Conservation (phyloP, 2,329 filamentous ascomycete species). For the Diaporthe nobilis region DNA sequence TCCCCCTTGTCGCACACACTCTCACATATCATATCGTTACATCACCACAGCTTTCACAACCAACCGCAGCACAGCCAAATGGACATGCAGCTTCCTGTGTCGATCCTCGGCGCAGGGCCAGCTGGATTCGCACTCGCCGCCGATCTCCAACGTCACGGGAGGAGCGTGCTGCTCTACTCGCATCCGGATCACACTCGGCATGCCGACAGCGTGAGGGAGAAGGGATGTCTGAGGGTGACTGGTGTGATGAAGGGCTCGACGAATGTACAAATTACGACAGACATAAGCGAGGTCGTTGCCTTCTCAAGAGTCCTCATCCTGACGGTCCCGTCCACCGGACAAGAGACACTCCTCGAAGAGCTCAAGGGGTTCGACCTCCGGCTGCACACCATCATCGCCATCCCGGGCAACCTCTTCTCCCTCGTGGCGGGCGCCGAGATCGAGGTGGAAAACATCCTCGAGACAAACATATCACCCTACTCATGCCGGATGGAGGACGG, state of each 20-base stretch:
- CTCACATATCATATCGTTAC: background rate
- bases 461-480: constrained; percentile 47
- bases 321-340: constrained; percentile 44
- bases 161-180: constrained; percentile 44
- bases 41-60: background rate
- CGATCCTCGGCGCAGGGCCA: constrained; percentile 44
- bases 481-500: constrained; percentile 46
- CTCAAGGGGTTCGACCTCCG: constrained; percentile 40
- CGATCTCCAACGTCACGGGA: constrained; percentile 42
- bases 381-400: constrained; percentile 44
- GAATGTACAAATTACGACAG: constrained; percentile 38
- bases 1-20: background rate
- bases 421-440: constrained; percentile 42
- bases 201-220: constrained; percentile 40
- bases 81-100: constrained; percentile 38
- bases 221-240: constrained; percentile 35
- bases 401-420: constrained; percentile 47
- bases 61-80: background rate
- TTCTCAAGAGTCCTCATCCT: constrained; percentile 46
- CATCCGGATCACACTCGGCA: constrained; percentile 41
- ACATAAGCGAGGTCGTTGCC: constrained; percentile 44
- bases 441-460: constrained; percentile 44
- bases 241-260: constrained; percentile 42
- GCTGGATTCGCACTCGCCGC: constrained; percentile 44
- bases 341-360: constrained; percentile 42